Conservation (phyloP, 352 stramenopile species). For the Peronosclerospora sorghi region DNA sequence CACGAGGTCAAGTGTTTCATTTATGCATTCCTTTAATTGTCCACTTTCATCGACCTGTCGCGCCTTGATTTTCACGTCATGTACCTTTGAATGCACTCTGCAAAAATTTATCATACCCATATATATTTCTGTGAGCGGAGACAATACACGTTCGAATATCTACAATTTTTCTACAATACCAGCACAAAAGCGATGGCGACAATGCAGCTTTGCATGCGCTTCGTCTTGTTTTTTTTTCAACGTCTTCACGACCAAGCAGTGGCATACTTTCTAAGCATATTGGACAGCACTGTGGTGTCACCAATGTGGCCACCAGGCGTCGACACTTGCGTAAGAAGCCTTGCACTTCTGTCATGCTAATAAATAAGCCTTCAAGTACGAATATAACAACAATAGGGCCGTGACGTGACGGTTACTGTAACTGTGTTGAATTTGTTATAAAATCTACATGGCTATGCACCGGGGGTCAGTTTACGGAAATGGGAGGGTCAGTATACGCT, state of each 20-base stretch:
- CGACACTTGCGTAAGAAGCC: conserved; percentile 42
- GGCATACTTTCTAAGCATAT: conserved; percentile 58
- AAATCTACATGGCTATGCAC: too few species aligned
- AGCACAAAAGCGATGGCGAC: conserved; percentile 48
- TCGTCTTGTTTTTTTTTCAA: conserved; percentile 13
- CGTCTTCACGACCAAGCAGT: conserved; percentile 25
- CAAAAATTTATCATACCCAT: not conserved
- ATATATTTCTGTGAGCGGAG: not conserved
- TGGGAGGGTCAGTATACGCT: too few species aligned
- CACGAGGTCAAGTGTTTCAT: not conserved
- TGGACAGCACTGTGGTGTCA: conserved; percentile 27
- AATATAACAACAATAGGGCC: too few species aligned
- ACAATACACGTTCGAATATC: not conserved
- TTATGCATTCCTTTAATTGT: not conserved
- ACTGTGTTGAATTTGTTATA: too few species aligned
- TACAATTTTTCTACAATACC: conserved; percentile 6
- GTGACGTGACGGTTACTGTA: too few species aligned
- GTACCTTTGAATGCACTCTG: conserved; percentile 41
- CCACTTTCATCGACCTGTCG: conserved; percentile 54
- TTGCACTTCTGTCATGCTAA: conserved; percentile 26
- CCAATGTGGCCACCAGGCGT: conserved; percentile 37
- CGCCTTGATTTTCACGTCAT: conserved; percentile 46
- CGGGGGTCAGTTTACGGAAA: too few species aligned
- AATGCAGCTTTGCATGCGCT: conserved; percentile 33
- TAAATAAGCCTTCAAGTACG: not conserved